These are phyloP conservation scores for Carpinus viminea DNA, from an alignment of 306 rosid species.

Conservation along the genomic window DNA sequence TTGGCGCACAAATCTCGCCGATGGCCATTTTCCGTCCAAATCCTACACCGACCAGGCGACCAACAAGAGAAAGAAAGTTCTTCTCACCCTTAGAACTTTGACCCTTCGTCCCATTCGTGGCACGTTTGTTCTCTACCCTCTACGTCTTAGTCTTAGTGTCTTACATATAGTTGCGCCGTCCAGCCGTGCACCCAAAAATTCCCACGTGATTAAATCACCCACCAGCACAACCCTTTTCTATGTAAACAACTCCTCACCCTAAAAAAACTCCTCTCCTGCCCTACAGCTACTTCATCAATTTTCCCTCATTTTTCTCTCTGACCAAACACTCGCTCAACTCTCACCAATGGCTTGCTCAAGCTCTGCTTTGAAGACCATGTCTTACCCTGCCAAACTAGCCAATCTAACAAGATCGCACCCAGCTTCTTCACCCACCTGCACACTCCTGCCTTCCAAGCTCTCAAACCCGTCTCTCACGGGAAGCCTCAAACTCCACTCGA, in stretches of 20 bases:
- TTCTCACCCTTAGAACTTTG: too few species aligned
- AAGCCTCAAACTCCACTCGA: constrained; percentile 33
- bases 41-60: neutral
- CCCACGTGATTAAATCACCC: neutral
- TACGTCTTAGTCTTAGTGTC: too few species aligned
- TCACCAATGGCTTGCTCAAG: constrained; percentile 47
- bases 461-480: constrained; percentile 23
- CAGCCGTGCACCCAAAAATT: neutral
- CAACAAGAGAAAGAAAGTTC: neutral
- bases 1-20: neutral
- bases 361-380: constrained; percentile 29
- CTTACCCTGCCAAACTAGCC: constrained; percentile 23
- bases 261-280: neutral
- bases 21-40: neutral
- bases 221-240: neutral
- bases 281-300: neutral
- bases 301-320: neutral
- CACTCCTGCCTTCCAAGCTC: constrained; percentile 30
- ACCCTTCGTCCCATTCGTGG: too few species aligned
- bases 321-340: neutral
- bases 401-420: constrained; percentile 20
- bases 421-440: constrained; percentile 4
- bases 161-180: neutral
- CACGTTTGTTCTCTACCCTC: too few species aligned
- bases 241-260: neutral